Conservation (phyloP, 306 rosid species). For the Herpetospermum pedunculosum region DNA sequence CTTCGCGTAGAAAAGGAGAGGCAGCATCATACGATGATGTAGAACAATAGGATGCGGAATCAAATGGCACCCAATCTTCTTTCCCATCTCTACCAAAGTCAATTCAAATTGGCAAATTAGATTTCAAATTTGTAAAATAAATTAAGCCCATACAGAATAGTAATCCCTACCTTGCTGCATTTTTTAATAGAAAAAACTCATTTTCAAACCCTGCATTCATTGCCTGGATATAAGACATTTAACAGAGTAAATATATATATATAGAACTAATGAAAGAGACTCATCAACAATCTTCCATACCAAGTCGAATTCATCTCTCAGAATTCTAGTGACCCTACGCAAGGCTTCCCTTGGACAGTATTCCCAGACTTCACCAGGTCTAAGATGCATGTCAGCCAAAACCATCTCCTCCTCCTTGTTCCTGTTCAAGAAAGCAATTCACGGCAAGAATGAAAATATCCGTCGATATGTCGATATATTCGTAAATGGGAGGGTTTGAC, state of each 20-base stretch:
- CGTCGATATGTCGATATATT: not conserved
- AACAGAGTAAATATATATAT: not conserved
- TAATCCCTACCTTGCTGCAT: slow-evolving; percentile 38
- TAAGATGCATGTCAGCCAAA: slow-evolving; percentile 50
- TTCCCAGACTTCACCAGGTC: slow-evolving; percentile 78
- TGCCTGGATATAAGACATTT: slow-evolving; percentile 33
- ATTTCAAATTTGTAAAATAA: not conserved
- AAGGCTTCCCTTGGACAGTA: slow-evolving; percentile 79
- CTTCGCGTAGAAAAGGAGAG: slow-evolving; percentile 48
- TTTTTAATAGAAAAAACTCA: slow-evolving; percentile 72
- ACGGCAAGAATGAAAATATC: no score
- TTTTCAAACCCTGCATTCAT: slow-evolving; percentile 87
- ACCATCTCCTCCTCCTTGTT: slow-evolving; percentile 69
- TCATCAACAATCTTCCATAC: slow-evolving; percentile 25
- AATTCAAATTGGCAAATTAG: slow-evolving; percentile 8
- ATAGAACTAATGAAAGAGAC: not conserved
- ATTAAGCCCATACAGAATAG: not conserved
- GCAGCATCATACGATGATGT: slow-evolving; percentile 57
- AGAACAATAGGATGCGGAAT: slow-evolving; percentile 53
- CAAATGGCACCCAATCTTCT: slow-evolving; percentile 74
- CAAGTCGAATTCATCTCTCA: slow-evolving; percentile 78
- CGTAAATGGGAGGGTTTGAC: no score
- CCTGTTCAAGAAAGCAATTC: slow-evolving; percentile 45
- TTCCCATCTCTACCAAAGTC: slow-evolving; percentile 49
- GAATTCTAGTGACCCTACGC: slow-evolving; percentile 49